Conservation (phyloP, 129 eudicot genomes). For the Ambrosia artemisiifolia region DNA sequence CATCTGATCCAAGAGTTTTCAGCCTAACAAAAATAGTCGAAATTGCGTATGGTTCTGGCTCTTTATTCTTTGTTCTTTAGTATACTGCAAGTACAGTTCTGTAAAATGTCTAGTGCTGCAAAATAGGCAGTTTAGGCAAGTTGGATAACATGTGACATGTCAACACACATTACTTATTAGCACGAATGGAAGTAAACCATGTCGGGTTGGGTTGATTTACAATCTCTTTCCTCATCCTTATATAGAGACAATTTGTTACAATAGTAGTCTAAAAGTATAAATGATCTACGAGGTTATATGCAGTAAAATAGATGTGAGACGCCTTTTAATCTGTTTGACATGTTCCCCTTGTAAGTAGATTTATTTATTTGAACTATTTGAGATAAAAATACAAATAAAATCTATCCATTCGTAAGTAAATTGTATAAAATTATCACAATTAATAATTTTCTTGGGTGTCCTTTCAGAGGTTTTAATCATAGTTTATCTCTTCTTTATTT, state of each 20-base stretch:
- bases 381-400: background rate
- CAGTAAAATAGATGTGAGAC: background rate
- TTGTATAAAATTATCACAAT: background rate
- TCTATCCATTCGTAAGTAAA: background rate
- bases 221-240: background rate
- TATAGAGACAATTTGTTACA: background rate
- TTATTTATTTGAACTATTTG: background rate
- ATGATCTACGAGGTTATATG: background rate
- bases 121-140: background rate
- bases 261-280: background rate
- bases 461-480: slow-evolving; percentile 1
- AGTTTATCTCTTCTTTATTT: slow-evolving; percentile 4
- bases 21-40: slow-evolving; percentile 96
- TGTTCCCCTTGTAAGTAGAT: background rate
- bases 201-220: background rate
- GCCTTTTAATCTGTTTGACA: background rate
- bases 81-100: background rate
- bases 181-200: background rate
- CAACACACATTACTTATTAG: background rate
- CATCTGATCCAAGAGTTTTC: slow-evolving; percentile 97
- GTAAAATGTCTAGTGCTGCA: background rate
- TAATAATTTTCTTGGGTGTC: background rate
- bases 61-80: slow-evolving; percentile 9
- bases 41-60: slow-evolving; percentile 79
- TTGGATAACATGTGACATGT: background rate